Percentiles rank a stretch among this genome's conserved stretches.
These are phyloP conservation scores for Ceriops tagal DNA, from an alignment of 345 rosid species.

Conservation along the genomic window DNA sequence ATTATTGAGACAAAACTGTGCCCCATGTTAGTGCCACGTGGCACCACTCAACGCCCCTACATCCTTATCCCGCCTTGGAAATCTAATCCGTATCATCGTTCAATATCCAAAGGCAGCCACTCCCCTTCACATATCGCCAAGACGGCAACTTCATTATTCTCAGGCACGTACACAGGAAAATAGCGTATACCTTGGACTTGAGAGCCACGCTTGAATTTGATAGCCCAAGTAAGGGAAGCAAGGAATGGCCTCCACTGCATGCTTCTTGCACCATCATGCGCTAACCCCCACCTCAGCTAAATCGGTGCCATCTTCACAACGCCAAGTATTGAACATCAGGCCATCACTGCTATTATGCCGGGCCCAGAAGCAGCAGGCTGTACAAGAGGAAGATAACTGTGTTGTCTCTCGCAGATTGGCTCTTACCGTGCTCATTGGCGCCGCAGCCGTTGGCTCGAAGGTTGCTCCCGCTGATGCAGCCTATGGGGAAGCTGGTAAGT, in stretches of 20 bases:
- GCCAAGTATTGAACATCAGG: conserved; percentile 40
- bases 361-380: conserved; percentile 55
- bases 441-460: conserved; percentile 75
- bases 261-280: conserved; percentile 68
- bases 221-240: background rate
- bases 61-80: conserved; percentile 58
- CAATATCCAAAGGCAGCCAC: conserved; percentile 53
- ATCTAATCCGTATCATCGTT: conserved; percentile 34
- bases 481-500: conserved; percentile 86
- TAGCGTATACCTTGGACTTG: background rate
- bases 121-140: conserved; percentile 28
- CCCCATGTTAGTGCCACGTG: conserved; percentile 24
- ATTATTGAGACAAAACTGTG: background rate
- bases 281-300: conserved; percentile 38
- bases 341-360: conserved; percentile 54
- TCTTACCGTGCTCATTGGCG: conserved; percentile 70
- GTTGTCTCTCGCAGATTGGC: conserved; percentile 73
- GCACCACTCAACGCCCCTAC: conserved; percentile 33
- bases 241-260: conserved; percentile 62
- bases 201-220: background rate
- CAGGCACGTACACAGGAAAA: background rate
- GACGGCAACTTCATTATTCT: conserved; percentile 1
- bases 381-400: conserved; percentile 30
- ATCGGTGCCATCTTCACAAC: conserved; percentile 37
- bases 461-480: conserved; percentile 95